phyloP scores from a whole-genome alignment of 257 asterid species.

The Solanum etuberosum region DNA sequence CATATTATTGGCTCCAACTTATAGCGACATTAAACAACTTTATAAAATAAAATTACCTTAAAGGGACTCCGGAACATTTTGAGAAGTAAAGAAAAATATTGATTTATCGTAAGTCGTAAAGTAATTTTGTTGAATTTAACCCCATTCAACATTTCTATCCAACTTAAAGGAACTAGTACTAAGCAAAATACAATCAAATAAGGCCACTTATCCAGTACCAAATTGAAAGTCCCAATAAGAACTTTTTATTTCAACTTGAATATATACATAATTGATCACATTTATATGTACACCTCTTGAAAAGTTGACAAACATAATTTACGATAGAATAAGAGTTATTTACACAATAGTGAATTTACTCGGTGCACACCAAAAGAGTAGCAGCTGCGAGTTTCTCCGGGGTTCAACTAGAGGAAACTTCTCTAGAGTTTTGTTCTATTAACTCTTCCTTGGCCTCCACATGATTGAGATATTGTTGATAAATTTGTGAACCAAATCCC shows the following conservation, averaged over 20 bases:
- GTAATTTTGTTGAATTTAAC: not conserved
- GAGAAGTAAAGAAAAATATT: not conserved
- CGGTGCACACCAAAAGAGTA: not conserved
- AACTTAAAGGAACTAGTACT: not conserved
- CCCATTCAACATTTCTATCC: not conserved
- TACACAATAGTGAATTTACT: not conserved
- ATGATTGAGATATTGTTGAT: not conserved
- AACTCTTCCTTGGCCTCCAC: not conserved
- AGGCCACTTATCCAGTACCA: not conserved
- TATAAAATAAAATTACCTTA: not conserved
- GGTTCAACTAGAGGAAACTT: not conserved
- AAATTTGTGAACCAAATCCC: constrained; percentile 64
- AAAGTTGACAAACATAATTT: not conserved
- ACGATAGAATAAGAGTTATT: not conserved
- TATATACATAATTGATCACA: not conserved
- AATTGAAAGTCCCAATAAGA: not conserved
- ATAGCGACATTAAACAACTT: not conserved
- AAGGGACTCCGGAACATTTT: not conserved
- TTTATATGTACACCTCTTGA: not conserved
- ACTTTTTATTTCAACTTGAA: not conserved
- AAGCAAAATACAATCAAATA: not conserved
- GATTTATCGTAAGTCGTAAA: not conserved
- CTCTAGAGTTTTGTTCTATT: not conserved
- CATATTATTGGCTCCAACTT: not conserved
- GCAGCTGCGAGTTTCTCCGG: not conserved